A percentile compares a stretch with the other conserved stretches of the same genome.
Evolutionary conservation across 169 alveolate genomes (phyloP).

Genomic region (Plasmodium falciparum): DNA sequence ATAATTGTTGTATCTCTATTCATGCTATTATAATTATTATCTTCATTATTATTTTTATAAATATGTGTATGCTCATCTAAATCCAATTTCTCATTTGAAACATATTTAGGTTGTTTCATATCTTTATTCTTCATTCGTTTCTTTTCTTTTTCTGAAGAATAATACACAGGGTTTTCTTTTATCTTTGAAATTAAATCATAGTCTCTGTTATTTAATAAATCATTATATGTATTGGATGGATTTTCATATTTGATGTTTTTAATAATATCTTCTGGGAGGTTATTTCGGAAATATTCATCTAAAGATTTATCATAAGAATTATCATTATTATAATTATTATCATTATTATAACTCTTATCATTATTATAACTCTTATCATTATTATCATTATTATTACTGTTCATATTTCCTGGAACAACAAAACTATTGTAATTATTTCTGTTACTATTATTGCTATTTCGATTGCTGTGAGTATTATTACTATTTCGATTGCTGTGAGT

Average conservation of each 20-base stretch:
- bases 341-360: no score
- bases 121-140: not conserved
- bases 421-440: no score
- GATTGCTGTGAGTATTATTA: no score
- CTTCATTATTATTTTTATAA: slow-evolving; percentile 2
- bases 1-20: not conserved
- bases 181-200: slow-evolving; percentile 13
- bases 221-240: slow-evolving; percentile 18
- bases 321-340: no score
- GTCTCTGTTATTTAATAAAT: slow-evolving; percentile 6
- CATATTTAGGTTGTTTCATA: not conserved
- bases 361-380: no score
- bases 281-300: slow-evolving; percentile 33
- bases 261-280: slow-evolving; percentile 15
- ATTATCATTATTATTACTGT: not conserved
- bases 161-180: not conserved
- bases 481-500: no score
- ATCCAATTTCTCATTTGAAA: slow-evolving; percentile 18
- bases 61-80: slow-evolving; percentile 12
- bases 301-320: not conserved
- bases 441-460: no score
- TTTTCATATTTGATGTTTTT: slow-evolving; percentile 54
- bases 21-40: not conserved
- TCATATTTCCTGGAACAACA: not conserved
- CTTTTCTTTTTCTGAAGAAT: not conserved